These are phyloP conservation scores for Lepraria neglecta DNA, from an alignment of 495 filamentous ascomycete genomes.

Conservation along the genomic window DNA sequence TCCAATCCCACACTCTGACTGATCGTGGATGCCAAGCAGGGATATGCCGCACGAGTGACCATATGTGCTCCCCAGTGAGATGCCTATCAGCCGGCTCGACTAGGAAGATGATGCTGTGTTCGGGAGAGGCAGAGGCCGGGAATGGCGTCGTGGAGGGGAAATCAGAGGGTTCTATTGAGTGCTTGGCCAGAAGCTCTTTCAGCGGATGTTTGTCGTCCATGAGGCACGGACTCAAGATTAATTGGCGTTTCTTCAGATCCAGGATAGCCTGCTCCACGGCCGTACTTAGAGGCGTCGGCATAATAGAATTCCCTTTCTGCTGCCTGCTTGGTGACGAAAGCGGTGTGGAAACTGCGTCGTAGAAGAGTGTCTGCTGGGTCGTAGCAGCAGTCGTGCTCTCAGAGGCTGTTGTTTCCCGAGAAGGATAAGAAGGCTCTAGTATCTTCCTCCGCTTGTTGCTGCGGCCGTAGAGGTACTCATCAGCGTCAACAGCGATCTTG, in stretches of 20 bases:
- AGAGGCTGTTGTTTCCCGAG: slow-evolving; percentile 18
- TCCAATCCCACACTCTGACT: slow-evolving; percentile 22
- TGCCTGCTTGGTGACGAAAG: neutral
- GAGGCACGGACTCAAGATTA: slow-evolving; percentile 13
- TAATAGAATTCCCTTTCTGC: neutral
- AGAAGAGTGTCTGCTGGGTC: slow-evolving; percentile 7
- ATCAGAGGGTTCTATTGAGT: neutral
- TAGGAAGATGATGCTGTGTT: slow-evolving; percentile 14
- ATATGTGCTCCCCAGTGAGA: neutral
- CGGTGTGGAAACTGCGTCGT: neutral
- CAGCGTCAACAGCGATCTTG: slow-evolving; percentile 11
- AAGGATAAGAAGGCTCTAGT: slow-evolving; percentile 18
- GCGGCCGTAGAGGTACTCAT: neutral
- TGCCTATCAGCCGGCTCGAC: slow-evolving; percentile 1
- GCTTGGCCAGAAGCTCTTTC: neutral
- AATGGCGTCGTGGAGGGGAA: neutral
- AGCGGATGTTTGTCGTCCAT: neutral
- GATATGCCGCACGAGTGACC: slow-evolving; percentile 4
- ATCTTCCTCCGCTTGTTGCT: neutral
- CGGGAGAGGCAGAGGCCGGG: neutral
- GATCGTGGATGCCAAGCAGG: slow-evolving; percentile 5
- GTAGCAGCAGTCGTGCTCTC: slow-evolving; percentile 9
- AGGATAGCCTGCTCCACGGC: slow-evolving; percentile 7
- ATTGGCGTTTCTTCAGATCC: neutral
- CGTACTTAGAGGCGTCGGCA: slow-evolving; percentile 15